Percentiles rank a stretch among this genome's conserved stretches.
phyloP scores from a whole-genome alignment of 2,329 filamentous ascomycete species.

The Kalaharituber pfeilii region DNA sequence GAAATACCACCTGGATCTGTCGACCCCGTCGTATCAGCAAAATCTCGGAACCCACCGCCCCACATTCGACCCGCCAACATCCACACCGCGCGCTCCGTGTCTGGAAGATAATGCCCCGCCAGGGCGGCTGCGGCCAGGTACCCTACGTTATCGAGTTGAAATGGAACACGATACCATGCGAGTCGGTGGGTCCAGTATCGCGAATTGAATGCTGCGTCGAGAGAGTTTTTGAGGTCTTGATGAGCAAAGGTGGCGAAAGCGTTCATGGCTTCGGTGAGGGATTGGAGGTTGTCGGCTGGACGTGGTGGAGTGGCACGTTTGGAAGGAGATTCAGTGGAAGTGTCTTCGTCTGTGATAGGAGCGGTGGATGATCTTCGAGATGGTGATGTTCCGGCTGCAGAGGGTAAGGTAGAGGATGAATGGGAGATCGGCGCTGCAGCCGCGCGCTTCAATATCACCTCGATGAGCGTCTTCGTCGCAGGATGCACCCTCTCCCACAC shows the following conservation, averaged over 20 bases:
- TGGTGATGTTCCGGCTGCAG: background rate
- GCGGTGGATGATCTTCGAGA: too few relatives aligned
- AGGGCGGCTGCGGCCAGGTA: conserved; percentile 8
- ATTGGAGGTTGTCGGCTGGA: conserved; percentile 30
- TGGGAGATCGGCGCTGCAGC: background rate
- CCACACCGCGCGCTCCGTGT: conserved; percentile 64
- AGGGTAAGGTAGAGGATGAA: background rate
- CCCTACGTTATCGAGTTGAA: conserved; percentile 47
- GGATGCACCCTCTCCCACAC: background rate
- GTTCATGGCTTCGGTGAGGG: conserved; percentile 34
- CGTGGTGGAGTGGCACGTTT: conserved; percentile 28
- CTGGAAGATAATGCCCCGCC: conserved; percentile 47
- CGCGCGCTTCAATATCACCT: background rate
- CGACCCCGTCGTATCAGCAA: background rate
- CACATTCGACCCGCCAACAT: conserved; percentile 63
- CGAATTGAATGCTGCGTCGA: conserved; percentile 39
- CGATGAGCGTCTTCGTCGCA: background rate
- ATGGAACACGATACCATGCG: conserved; percentile 49
- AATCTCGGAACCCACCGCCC: conserved; percentile 35
- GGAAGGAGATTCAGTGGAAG: conserved; percentile 5
- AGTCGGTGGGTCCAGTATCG: conserved; percentile 41
- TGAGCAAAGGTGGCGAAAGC: conserved; percentile 44
- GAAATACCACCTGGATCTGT: background rate
- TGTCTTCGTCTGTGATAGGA: background rate
- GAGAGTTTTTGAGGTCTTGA: conserved; percentile 41